Conservation (phyloP, 352 stramenopile species). For the Phytophthora pisi region DNA sequence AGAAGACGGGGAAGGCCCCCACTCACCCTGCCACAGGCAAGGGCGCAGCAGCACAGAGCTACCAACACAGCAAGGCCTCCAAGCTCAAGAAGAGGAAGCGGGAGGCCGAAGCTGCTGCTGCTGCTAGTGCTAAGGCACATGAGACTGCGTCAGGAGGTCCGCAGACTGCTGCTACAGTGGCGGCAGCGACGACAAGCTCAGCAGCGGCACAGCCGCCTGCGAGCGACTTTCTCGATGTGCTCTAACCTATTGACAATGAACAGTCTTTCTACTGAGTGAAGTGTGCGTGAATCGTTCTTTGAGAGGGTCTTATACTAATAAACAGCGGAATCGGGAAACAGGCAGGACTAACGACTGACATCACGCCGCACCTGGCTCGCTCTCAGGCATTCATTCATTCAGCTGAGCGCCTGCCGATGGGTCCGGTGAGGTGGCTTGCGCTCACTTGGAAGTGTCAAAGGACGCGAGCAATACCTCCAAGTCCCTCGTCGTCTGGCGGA, state of each 20-base stretch:
- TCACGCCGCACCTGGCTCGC: slow-evolving; percentile 3
- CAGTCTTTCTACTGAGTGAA: slow-evolving; percentile 1
- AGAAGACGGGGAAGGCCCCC: slow-evolving; percentile 30
- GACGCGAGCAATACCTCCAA: slow-evolving; percentile 67
- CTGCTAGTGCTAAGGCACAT: slow-evolving; percentile 13
- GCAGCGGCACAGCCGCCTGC: slow-evolving; percentile 16
- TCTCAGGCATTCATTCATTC: not conserved
- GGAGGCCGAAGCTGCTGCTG: slow-evolving; percentile 22
- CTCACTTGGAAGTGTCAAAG: slow-evolving; percentile 40
- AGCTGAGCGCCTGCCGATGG: not conserved
- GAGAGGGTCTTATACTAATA: slow-evolving; percentile 41
- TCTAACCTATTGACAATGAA: slow-evolving; percentile 34
- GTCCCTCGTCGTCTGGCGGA: slow-evolving; percentile 79
- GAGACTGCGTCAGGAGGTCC: slow-evolving; percentile 19
- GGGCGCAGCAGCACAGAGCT: slow-evolving; percentile 23
- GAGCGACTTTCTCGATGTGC: slow-evolving; percentile 66
- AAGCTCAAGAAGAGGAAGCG: slow-evolving; percentile 67
- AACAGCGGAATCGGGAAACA: slow-evolving; percentile 37
- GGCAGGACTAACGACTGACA: slow-evolving; percentile 28
- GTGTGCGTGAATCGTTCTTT: slow-evolving; percentile 18
- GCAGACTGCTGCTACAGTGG: slow-evolving; percentile 4
- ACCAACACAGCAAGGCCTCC: slow-evolving; percentile 41
- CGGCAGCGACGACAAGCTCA: not conserved
- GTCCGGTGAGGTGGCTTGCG: slow-evolving; percentile 6
- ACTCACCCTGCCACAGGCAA: slow-evolving; percentile 25